Conservation (phyloP, 352 stramenopile species). For the Pythium phragmiticola region DNA sequence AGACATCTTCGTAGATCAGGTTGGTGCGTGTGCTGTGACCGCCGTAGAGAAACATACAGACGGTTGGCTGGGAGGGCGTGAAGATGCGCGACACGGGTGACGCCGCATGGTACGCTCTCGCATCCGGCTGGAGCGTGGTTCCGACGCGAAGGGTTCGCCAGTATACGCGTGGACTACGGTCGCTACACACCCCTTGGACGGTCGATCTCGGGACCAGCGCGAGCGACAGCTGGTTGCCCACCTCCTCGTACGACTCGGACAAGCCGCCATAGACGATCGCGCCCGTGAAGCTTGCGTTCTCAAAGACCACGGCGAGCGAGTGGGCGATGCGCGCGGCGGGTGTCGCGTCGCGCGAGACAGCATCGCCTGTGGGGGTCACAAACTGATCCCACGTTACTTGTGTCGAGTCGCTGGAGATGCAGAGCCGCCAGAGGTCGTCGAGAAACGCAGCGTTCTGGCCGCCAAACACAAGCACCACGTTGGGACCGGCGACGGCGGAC, state of each 20-base stretch:
- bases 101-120: constrained; percentile 47
- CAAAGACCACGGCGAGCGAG: constrained; percentile 56
- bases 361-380: constrained; percentile 33
- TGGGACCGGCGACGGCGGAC: constrained; percentile 27
- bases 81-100: constrained; percentile 43
- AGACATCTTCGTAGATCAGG: constrained; percentile 72
- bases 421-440: constrained; percentile 63
- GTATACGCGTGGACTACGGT: constrained; percentile 32
- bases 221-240: constrained; percentile 37
- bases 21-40: constrained; percentile 45
- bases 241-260: constrained; percentile 44
- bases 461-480: constrained; percentile 49
- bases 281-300: constrained; percentile 41
- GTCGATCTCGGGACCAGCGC: constrained; percentile 41
- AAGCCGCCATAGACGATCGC: constrained; percentile 51
- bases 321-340: constrained; percentile 54
- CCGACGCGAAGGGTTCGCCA: constrained; percentile 39
- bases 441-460: constrained; percentile 56
- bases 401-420: constrained; percentile 36
- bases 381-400: constrained; percentile 53
- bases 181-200: constrained; percentile 23
- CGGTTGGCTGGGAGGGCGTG: constrained; percentile 20
- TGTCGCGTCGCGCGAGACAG: constrained; percentile 23
- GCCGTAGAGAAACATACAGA: constrained; percentile 58
- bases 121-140: constrained; percentile 22